phyloP scores from a whole-genome alignment of 1,139 yeast species.

The Lodderomyces theae region DNA sequence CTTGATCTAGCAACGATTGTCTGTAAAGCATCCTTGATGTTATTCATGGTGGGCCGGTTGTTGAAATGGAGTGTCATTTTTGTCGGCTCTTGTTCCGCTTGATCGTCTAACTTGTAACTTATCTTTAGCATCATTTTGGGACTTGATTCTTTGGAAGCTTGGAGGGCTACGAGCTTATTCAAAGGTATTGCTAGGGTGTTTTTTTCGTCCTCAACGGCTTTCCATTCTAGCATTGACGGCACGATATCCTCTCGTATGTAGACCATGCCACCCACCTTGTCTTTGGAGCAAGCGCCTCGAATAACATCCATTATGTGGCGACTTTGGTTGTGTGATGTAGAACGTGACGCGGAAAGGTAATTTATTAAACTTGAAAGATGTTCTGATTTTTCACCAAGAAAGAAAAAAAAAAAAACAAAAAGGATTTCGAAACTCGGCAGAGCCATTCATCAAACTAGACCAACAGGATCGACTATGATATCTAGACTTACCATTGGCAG shows the following conservation, averaged over 20 bases:
- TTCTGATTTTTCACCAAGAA: neutral
- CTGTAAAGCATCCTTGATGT: constrained; percentile 66
- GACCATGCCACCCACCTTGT: constrained; percentile 66
- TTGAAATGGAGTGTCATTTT: constrained; percentile 61
- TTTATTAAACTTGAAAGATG: neutral
- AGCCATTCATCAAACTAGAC: neutral
- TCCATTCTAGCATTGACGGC: constrained; percentile 68
- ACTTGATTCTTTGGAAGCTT: constrained; percentile 70
- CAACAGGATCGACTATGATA: neutral
- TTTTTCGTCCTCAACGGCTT: constrained; percentile 58
- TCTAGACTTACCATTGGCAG: neutral
- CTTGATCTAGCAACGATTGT: constrained; percentile 68
- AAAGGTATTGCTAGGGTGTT: constrained; percentile 48
- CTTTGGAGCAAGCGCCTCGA: constrained; percentile 67
- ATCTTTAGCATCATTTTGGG: constrained; percentile 70
- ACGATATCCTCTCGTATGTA: constrained; percentile 62
- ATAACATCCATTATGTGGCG: constrained; percentile 27
- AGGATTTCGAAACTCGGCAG: too few relatives aligned
- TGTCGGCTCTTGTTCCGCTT: constrained; percentile 34
- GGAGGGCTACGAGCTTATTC: constrained; percentile 56
- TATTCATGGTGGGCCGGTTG: constrained; percentile 73
- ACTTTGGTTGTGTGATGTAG: too few relatives aligned
- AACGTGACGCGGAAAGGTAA: too few relatives aligned
- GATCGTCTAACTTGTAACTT: constrained; percentile 33
- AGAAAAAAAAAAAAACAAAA: neutral